Evolutionary conservation across 768 basidiomycete genomes (phyloP), one percentile per base, ranked within the genome.

Genomic region (Serendipita vermifera): DNA sequence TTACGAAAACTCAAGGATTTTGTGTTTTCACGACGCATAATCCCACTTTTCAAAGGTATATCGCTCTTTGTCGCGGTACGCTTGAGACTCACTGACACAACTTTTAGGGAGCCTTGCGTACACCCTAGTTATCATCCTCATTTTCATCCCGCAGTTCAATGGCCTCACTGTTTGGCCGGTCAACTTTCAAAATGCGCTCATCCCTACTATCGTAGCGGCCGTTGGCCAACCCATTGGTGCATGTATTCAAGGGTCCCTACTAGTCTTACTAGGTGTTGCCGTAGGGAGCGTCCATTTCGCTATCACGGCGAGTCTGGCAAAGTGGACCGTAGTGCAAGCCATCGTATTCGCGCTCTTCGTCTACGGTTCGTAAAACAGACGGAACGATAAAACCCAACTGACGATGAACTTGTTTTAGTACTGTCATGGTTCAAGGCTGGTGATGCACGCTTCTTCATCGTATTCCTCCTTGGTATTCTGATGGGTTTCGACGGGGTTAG

Each of bases 181-280:
- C 15, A 41, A 41, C 39, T 41, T 41, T 41, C 39, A 41, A n/a
- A 41, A 41, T 41, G 39, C 39, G 39, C 17, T 41, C 39, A 41
- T 41, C 39, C 39, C 39, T n/a, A 41, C 39, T 20, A 20, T 41
- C 17, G 39, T 41, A 41, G 39, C 39, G 17, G 39, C 17, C 15
- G 26, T 24, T 6, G 39, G 39, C 6, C 39, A 41, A 41, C 26
- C 39, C 5, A 41, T 41, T n/a, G 39, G 39, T 41, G 39, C 39
- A 41, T 41, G 39, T n/a, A 24, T 2, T 41, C 39, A 41, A 41
- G 39, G 6, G 5, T 41, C 39, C 15, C 26, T 41, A 41, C 39
- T 41, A 7, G 39, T 41, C 39, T 24, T 41, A n/a, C 26, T 41
- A 2, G 39, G 39, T 6, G 39, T 41, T 6, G 5, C 6, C 15